A percentile compares a stretch with the other conserved stretches of the same genome.
phyloP scores from a whole-genome alignment of 768 basidiomycete species.

The Zangia roseola region DNA sequence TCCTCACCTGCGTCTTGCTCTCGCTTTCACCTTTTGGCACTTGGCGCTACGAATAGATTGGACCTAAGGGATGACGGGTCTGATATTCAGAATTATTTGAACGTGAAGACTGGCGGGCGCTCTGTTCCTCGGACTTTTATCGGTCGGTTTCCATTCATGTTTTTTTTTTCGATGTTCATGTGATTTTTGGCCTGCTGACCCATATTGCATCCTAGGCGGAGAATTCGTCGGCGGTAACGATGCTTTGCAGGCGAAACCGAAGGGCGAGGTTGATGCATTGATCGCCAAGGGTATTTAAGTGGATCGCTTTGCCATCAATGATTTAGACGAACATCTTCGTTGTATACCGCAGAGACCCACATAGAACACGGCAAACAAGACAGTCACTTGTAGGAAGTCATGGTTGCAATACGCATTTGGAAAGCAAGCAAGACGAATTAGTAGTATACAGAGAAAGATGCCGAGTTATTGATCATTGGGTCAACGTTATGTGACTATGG shows the following conservation, averaged over 20 bases:
- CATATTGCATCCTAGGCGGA: slow-evolving; percentile 10
- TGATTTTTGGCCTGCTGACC: not conserved
- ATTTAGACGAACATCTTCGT: not conserved
- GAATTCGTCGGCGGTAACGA: slow-evolving; percentile 20
- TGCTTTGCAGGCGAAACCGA: slow-evolving; percentile 10
- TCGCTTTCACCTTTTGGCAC: no score
- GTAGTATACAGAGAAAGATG: no score
- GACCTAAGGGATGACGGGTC: slow-evolving; percentile 56
- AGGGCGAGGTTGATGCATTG: slow-evolving; percentile 4
- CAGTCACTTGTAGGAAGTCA: no score
- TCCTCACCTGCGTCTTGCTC: no score
- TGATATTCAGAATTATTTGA: slow-evolving; percentile 66
- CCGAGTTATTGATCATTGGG: no score
- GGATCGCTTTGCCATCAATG: no score
- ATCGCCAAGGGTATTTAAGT: slow-evolving; percentile 7
- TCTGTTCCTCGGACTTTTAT: slow-evolving; percentile 82
- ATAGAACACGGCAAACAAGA: not conserved
- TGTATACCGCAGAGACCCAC: not conserved
- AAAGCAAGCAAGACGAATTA: no score
- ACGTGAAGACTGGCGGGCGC: slow-evolving; percentile 59
- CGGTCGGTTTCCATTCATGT: slow-evolving; percentile 40
- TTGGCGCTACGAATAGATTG: slow-evolving; percentile 37
- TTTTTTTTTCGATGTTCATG: no score
- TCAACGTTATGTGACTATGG: no score
- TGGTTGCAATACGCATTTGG: no score